Base-by-base conservation (phyloP, 106 monocot species). In the Dendrobium nobile region DNA sequence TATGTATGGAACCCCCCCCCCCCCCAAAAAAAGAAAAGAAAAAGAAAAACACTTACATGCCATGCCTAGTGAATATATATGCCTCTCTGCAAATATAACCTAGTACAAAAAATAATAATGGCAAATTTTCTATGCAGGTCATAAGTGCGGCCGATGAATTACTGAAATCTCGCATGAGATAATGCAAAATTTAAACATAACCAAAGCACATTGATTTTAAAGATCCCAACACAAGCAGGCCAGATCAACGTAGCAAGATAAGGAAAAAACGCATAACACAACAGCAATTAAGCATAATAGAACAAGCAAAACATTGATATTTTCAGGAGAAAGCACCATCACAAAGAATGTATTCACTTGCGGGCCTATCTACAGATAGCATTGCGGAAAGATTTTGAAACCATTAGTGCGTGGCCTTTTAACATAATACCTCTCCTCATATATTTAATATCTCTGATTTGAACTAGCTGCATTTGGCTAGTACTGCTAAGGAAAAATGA, bases 301-400 rank as follows among this genome's bases (percentile, higher is more conserved):
- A 48, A 47, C 76, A 76, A 76, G 41, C 18, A 76, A 48, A 19
- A 24, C 47, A 44, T 48, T 41, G 76, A 48, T 26, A 33, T 76
- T 76, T 7, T 11, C 9, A 26, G 48, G 11, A 47, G 26, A 28
- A 51, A 48, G 26, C 3, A 74, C 9, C 41, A 48, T 2, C 16
- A 11, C 26, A 76, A 48, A 48, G 9, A 48, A 19, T 26, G 73
- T 22, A 77, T 82, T 77, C 47, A 86, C 86, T 84, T 76, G 80
- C 78, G 67, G 70, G 67, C 73, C 44, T 78, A 44, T 86, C 86
- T 17, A 58, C 72, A 77, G 72, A 33, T 37, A 19, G 61, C 75
- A 26, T 41, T 76, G 75, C n/a, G 26, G 81, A 82, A 79, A 28
- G 47, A 79, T 89, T 79, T 41, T 82, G 82, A 83, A 61, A 70